Evolutionary conservation across 164 flowering plant genomes (phyloP), one percentile per base, ranked within the genome.

Genomic region (Aristolochia californica): DNA sequence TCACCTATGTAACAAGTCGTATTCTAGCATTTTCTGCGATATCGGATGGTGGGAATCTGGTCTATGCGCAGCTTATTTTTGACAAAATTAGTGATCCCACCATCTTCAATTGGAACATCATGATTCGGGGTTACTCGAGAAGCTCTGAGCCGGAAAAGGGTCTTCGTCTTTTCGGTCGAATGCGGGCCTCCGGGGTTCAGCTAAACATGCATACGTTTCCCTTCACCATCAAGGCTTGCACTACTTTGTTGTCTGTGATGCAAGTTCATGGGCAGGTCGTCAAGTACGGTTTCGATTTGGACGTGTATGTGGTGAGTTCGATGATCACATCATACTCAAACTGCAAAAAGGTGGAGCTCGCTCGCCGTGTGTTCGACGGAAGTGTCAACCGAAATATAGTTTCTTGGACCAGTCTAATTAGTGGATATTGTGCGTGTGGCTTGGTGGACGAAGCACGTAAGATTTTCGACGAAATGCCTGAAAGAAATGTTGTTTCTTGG

Each of bases 61-160:
- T 26, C 12, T 52, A 50, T 20, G 67, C 62, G 7, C 27, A 40
- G 51, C 58, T 4, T 22, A 13, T 64, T 5, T 64, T 64, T 28
- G 18, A 64, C 52, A 27, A n/a, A 15, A 57, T 64, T 27, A 25
- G 26, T 23, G 11, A 13, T 13, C 67, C 67, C 50, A 57, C 62
- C 53, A 51, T 64, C 61, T 64, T 57, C 45, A 43, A 64, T 27
- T 64, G 62, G 62, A 58, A 64, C 28, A 51, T 50, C 62, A 64
- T 64, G 62, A 57, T 64, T 50, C 43, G 18, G 18, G 57, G 44
- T 48, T 58, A 58, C 53, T 64, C 51, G 3, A 24, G 22, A 48
- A 56, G 57, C 44, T 18, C 51, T n/a, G 26, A 58, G 40, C 62
- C 67, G 14, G 14, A 26, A 43, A 34, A 16, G 67, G 67, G 67